phyloP scores from a whole-genome alignment of 495 filamentous ascomycete genomes.

The Filosporella fistucella region DNA sequence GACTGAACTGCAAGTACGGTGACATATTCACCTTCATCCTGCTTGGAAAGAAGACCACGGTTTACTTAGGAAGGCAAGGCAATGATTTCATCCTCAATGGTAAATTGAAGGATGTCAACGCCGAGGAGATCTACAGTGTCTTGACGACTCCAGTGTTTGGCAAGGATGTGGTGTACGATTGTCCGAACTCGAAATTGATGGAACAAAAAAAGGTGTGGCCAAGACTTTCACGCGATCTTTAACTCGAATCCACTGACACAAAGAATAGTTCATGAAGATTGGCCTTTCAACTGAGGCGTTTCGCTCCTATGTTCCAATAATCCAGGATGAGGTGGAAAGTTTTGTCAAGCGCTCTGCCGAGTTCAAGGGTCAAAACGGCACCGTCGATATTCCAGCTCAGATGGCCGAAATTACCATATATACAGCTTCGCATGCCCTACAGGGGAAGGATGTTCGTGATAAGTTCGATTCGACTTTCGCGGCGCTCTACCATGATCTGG shows the following conservation, averaged over 20 bases:
- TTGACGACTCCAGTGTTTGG: constrained; percentile 86
- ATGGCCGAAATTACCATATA: constrained; percentile 87
- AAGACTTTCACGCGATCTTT: no score
- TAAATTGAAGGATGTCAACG: constrained; percentile 74
- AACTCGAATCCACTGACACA: constrained; percentile 10
- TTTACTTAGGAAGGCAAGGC: constrained; percentile 70
- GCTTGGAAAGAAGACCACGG: constrained; percentile 71
- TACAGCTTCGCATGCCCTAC: constrained; percentile 74
- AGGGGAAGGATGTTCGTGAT: constrained; percentile 75
- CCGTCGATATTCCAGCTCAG: constrained; percentile 56
- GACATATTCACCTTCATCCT: constrained; percentile 79
- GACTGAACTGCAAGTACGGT: constrained; percentile 50
- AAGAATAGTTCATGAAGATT: constrained; percentile 72
- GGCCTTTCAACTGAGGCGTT: constrained; percentile 75
- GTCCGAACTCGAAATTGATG: constrained; percentile 80
- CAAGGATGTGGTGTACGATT: constrained; percentile 82
- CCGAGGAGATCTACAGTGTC: constrained; percentile 77
- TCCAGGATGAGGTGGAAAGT: constrained; percentile 66
- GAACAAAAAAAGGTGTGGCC: constrained; percentile 66
- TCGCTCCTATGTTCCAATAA: constrained; percentile 71
- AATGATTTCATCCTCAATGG: constrained; percentile 88
- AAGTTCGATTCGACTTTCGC: constrained; percentile 72
- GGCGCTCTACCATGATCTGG: constrained; percentile 74
- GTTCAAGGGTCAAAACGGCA: constrained; percentile 65
- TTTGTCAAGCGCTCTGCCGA: constrained; percentile 60